These are phyloP conservation scores for Aspergillus cavernicola DNA, from an alignment of 495 filamentous ascomycete species.

Conservation along the genomic window DNA sequence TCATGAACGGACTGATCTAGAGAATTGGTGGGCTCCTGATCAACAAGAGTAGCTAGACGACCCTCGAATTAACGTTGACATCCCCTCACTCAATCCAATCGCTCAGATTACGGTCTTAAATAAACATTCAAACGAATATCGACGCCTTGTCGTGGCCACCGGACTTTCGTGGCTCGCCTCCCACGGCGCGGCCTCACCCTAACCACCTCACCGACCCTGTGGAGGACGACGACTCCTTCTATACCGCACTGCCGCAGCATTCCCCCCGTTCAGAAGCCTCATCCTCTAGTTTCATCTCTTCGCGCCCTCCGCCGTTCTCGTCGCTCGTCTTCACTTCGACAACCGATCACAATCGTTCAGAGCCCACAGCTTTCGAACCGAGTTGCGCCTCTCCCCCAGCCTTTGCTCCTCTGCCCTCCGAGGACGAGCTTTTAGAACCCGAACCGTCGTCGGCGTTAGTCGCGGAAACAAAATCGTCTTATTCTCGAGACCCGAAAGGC, in stretches of 20 bases:
- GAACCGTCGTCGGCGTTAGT: slow-evolving; percentile 52
- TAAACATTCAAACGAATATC: slow-evolving; percentile 9
- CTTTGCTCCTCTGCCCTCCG: slow-evolving; percentile 42
- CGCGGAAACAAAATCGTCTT: slow-evolving; percentile 79
- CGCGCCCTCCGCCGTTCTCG: slow-evolving; percentile 60
- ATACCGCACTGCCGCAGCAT: slow-evolving; percentile 58
- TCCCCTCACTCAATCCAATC: neutral
- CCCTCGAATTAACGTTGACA: neutral
- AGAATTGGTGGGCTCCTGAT: slow-evolving; percentile 25
- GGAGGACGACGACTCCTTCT: slow-evolving; percentile 49
- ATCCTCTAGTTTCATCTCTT: slow-evolving; percentile 51
- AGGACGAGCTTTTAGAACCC: slow-evolving; percentile 43
- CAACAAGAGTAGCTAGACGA: slow-evolving; percentile 24
- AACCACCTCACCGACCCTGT: slow-evolving; percentile 28
- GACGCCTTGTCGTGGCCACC: slow-evolving; percentile 68
- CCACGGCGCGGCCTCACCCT: slow-evolving; percentile 55
- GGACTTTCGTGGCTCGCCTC: slow-evolving; percentile 60
- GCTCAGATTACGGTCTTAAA: neutral
- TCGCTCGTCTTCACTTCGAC: slow-evolving; percentile 53
- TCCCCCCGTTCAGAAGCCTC: slow-evolving; percentile 63
- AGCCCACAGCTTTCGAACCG: slow-evolving; percentile 53
- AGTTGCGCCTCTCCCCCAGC: slow-evolving; percentile 55
- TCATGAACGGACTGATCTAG: slow-evolving; percentile 9
- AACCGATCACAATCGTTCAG: slow-evolving; percentile 44
- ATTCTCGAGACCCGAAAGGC: slow-evolving; percentile 70